Evolutionary conservation across 306 rosid genomes (phyloP).

Genomic region (Castanopsis chinensis): DNA sequence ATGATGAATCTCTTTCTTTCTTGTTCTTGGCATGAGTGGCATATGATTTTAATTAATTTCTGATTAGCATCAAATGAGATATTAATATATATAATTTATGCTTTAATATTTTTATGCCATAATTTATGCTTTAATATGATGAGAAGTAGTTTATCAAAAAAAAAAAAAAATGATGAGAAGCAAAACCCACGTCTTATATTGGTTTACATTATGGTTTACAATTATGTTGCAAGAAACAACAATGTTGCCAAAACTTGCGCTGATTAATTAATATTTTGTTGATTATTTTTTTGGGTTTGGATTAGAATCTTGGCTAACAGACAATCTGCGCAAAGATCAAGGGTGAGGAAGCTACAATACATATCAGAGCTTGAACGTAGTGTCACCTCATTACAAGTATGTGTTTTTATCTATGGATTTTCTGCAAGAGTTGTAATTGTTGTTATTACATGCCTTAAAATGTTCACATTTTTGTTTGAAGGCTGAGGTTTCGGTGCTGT

Average conservation of each 20-base stretch:
- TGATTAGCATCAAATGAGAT: too few species aligned
- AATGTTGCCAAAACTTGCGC: background rate
- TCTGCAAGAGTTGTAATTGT: background rate
- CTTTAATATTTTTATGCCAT: too few species aligned
- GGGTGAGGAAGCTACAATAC: conserved; percentile 95
- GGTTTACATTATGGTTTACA: background rate
- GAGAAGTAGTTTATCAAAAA: too few species aligned
- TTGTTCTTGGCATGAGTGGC: too few species aligned
- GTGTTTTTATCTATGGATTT: background rate
- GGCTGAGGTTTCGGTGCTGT: conserved; percentile 89
- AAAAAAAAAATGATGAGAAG: too few species aligned
- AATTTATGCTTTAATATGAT: too few species aligned
- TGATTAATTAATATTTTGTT: background rate
- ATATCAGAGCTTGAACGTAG: conserved; percentile 91
- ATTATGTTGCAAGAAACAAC: background rate
- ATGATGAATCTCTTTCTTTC: too few species aligned
- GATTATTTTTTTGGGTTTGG: conserved; percentile 10
- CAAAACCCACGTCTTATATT: too few species aligned
- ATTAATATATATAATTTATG: too few species aligned
- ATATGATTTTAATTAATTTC: too few species aligned
- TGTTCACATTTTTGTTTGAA: conserved; percentile 20
- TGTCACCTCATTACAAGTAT: conserved; percentile 85
- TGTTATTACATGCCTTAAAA: background rate
- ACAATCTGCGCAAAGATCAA: conserved; percentile 95
- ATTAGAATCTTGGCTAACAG: conserved; percentile 92